Base-by-base conservation (phyloP, 139 green algal species). In the Micractinium sp. region DNA sequence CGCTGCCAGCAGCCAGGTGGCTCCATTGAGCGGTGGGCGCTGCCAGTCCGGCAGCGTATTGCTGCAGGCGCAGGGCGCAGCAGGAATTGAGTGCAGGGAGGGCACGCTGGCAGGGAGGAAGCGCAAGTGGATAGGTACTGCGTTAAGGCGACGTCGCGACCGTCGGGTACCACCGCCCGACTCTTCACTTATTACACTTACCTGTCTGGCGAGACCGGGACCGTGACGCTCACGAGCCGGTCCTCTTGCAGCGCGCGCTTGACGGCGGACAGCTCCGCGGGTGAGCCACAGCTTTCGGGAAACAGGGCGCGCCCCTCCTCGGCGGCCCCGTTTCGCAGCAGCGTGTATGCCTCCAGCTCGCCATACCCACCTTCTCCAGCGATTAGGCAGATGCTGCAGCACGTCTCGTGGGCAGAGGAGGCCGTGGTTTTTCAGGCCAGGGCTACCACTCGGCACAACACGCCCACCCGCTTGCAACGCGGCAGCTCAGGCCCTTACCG, bases 1-100 rank as follows among this genome's bases (percentile, higher is more conserved):
- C 39, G 85, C 85, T 14, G 74, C 85, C 47, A 89, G 53, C 73
- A 89, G 47, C 85, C 85, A 89, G 47, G 47, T 56, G 47, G 7
- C 47, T 74, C 47, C 7, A 77, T 83, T 56, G 47, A 75, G 33
- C 33, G 56, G 22, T 35, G n/a, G n/a, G 33, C 12, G 74, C 33
- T 35, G 53, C 85, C 85, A 89, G 33, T 89, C 85, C 9, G 33
- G 20, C 27, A 78, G 53, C 15, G 47, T 18, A 25, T 89, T 39
- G 31, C 85, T 89, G 73, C 47, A 14, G 60, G 14, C 16, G 39
- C 25, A 82, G 71, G 38, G 77, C 16, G 38, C 22, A 60, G 36
- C 36, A 35, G 35, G 13, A 31, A 83, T 14, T 67, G 60, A 67
- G 60, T 14, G 60, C 15, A 23, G 60, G 60, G 60, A 67, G 15